Percentiles rank a stretch among this genome's conserved stretches.
Conservation (phyloP, 768 basidiomycete species). For the Rhodotorula toruloides region DNA sequence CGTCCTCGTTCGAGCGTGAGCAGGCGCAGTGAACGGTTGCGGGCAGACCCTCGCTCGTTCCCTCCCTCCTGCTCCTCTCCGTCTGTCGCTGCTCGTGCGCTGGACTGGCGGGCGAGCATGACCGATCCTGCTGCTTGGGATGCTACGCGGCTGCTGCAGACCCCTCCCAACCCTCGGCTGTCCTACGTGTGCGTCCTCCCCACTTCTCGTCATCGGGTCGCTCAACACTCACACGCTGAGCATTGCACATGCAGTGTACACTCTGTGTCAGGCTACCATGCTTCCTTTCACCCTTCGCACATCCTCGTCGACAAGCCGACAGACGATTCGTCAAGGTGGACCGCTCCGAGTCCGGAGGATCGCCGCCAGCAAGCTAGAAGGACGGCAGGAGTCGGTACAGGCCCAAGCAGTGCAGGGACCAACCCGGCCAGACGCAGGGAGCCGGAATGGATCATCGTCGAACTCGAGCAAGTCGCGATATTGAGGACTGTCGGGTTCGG, state of each 20-base stretch:
- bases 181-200: too few relatives aligned
- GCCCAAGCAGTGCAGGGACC: too few relatives aligned
- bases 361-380: neutral
- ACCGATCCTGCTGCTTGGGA: too few relatives aligned
- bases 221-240: neutral
- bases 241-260: conserved; percentile 28
- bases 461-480: conserved; percentile 17
- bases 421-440: conserved; percentile 3
- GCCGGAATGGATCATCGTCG: conserved; percentile 26
- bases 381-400: neutral
- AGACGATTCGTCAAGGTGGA: conserved; percentile 28
- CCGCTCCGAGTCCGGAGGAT: conserved; percentile 18
- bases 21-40: neutral
- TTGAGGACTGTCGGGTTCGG: conserved; percentile 24
- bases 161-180: too few relatives aligned
- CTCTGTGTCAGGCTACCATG: conserved; percentile 13
- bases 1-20: too few relatives aligned
- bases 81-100: neutral
- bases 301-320: neutral
- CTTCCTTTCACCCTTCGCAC: conserved; percentile 12
- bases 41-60: neutral
- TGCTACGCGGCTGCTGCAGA: too few relatives aligned
- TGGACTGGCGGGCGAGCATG: neutral
- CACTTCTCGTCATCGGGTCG: neutral
- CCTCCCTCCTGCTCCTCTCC: neutral